Evolutionary conservation across 2,329 filamentous ascomycete species (phyloP).

Genomic region (Aphanocladium album): DNA sequence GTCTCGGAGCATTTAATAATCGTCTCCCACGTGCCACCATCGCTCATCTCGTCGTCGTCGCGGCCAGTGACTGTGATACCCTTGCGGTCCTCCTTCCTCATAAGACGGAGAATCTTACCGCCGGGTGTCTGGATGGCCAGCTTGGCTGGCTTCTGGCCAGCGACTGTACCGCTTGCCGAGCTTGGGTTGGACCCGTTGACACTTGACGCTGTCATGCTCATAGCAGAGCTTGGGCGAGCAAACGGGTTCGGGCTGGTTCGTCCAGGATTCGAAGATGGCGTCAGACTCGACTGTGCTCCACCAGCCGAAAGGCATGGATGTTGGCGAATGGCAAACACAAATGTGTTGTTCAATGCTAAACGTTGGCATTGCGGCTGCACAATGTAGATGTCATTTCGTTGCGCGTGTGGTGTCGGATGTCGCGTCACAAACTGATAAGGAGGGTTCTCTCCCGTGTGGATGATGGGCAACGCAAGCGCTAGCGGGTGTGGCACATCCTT

Average conservation of each 20-base stretch:
- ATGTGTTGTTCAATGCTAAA: constrained; percentile 91
- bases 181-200: constrained; percentile 54
- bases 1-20: constrained; percentile 85
- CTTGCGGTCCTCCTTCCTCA: constrained; percentile 70
- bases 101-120: constrained; percentile 87
- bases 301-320: constrained; percentile 61
- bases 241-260: constrained; percentile 56
- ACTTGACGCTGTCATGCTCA: constrained; percentile 59
- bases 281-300: constrained; percentile 32
- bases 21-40: constrained; percentile 79
- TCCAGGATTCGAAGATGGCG: constrained; percentile 43
- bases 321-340: constrained; percentile 92
- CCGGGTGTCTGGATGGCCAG: constrained; percentile 89
- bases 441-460: constrained; percentile 88
- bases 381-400: constrained; percentile 93
- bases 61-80: constrained; percentile 44
- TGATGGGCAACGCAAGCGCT: constrained; percentile 82
- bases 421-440: constrained; percentile 88
- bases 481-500: constrained; percentile 92
- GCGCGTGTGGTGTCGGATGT: constrained; percentile 96
- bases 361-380: constrained; percentile 89
- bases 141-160: constrained; percentile 82
- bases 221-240: constrained; percentile 53
- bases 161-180: constrained; percentile 46
- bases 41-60: constrained; percentile 53